These are phyloP conservation scores for Xenosphaeropsis pyriputrescens DNA, from an alignment of 2,329 filamentous ascomycete genomes.

Conservation along the genomic window DNA sequence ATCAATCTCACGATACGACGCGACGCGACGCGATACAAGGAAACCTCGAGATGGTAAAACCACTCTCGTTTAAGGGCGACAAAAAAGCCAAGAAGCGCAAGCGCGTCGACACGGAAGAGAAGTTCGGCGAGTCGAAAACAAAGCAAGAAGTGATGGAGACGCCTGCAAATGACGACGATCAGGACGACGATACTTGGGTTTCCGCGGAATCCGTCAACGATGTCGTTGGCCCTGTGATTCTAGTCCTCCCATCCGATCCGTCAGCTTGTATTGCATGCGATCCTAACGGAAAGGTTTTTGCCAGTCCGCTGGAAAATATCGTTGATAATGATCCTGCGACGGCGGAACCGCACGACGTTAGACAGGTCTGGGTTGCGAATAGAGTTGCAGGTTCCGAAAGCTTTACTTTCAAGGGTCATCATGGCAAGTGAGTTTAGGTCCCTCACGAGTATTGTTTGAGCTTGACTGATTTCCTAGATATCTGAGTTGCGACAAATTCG, in stretches of 20 bases:
- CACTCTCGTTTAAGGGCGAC: conserved; percentile 91
- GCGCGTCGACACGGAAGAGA: conserved; percentile 36
- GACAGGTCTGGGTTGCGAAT: conserved; percentile 90
- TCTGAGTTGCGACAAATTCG: conserved; percentile 73
- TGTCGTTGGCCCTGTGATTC: conserved; percentile 66
- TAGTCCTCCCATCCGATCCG: conserved; percentile 65
- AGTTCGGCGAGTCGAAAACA: conserved; percentile 21
- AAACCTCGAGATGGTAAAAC: conserved; percentile 56
- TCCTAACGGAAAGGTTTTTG: conserved; percentile 73
- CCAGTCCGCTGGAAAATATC: conserved; percentile 71
- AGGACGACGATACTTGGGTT: conserved; percentile 83
- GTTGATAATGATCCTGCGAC: conserved; percentile 70
- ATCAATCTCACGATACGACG: no score
- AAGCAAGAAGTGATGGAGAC: not conserved
- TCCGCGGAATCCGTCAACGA: conserved; percentile 63
- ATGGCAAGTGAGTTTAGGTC: conserved; percentile 50
- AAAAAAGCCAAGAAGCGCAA: conserved; percentile 91
- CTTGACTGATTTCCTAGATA: conserved; percentile 37
- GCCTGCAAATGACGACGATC: conserved; percentile 25
- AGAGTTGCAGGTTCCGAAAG: conserved; percentile 67
- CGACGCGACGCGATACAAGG: no score
- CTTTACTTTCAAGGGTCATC: conserved; percentile 78
- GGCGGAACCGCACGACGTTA: conserved; percentile 87
- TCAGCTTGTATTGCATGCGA: conserved; percentile 73
- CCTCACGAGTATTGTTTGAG: not conserved